A percentile compares a stretch with the other conserved stretches of the same genome.
Conservation (phyloP, 2,329 filamentous ascomycete species). For the Monosporascus sp. region DNA sequence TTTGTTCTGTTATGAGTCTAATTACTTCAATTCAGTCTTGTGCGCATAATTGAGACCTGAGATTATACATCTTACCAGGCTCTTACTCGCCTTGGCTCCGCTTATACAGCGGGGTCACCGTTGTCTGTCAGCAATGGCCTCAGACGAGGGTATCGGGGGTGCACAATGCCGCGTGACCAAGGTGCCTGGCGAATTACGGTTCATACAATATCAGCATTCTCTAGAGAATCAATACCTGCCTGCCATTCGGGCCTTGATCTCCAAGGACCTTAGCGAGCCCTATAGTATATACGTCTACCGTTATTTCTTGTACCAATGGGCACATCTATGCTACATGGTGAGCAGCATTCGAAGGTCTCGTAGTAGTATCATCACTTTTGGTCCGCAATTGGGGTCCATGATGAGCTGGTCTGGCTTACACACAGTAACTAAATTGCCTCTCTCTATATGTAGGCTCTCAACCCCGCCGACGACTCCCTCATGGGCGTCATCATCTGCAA, state of each 20-base stretch:
- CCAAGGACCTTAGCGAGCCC: conserved; percentile 92
- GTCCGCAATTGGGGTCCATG: no score
- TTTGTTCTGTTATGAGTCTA: no score
- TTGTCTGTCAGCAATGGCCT: background rate
- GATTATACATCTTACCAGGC: no score
- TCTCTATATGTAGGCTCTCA: conserved; percentile 42
- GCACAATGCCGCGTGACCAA: conserved; percentile 19
- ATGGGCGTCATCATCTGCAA: conserved; percentile 94
- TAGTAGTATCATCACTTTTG: conserved; percentile 1
- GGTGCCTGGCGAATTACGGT: conserved; percentile 45
- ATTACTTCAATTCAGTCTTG: no score
- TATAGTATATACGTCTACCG: conserved; percentile 99
- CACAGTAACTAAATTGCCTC: background rate
- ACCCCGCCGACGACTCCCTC: conserved; percentile 57
- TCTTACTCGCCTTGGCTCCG: no score
- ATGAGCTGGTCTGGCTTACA: background rate
- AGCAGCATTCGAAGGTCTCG: conserved; percentile 11
- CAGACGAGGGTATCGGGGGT: conserved; percentile 27
- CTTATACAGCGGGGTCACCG: no score
- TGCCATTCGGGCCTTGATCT: conserved; percentile 86
- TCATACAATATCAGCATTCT: conserved; percentile 57
- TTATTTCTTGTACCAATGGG: conserved; percentile 98
- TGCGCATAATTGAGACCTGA: no score
- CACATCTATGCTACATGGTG: conserved; percentile 94
- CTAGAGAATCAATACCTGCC: conserved; percentile 65